Evolutionary conservation across 768 basidiomycete genomes (phyloP).

Genomic region (Termitomyces sp.): DNA sequence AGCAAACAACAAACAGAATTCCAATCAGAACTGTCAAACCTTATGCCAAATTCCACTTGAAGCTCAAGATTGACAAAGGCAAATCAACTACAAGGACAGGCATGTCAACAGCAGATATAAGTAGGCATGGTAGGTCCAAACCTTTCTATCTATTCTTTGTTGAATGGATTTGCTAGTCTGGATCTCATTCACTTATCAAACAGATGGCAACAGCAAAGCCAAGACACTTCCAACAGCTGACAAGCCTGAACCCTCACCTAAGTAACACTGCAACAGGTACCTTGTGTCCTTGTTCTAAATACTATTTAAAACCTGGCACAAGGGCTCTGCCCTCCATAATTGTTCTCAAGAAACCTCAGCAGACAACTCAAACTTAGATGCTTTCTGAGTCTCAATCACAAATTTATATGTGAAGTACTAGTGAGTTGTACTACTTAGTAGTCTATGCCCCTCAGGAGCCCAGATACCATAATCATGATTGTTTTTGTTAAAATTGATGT

Average conservation of each 20-base stretch:
- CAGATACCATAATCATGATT: no score
- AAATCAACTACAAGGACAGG: slow-evolving; percentile 15
- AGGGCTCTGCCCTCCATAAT: neutral
- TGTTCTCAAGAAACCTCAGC: slow-evolving; percentile 9
- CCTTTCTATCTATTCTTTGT: neutral
- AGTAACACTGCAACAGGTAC: slow-evolving; percentile 25
- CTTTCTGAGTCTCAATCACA: no score
- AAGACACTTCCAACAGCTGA: neutral
- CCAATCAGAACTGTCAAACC: slow-evolving; percentile 59
- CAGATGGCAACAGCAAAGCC: neutral
- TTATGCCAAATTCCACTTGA: slow-evolving; percentile 40
- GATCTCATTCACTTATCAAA: neutral
- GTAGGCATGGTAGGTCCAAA: slow-evolving; percentile 4
- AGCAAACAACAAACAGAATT: slow-evolving; percentile 55
- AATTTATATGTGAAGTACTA: no score
- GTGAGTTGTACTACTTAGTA: no score
- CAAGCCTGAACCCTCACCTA: slow-evolving; percentile 3
- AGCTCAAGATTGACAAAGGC: slow-evolving; percentile 8
- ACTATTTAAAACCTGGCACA: slow-evolving; percentile 1
- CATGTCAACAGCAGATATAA: slow-evolving; percentile 17
- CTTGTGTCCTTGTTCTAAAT: slow-evolving; percentile 12
- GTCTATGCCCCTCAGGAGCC: no score
- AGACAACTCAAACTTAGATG: no score
- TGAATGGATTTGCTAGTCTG: neutral
- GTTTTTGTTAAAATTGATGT: no score